A percentile compares a stretch with the other conserved stretches of the same genome.
Conservation (phyloP, 1,284 basidiomycete genomes). For the Microbotryum scabiosae region DNA sequence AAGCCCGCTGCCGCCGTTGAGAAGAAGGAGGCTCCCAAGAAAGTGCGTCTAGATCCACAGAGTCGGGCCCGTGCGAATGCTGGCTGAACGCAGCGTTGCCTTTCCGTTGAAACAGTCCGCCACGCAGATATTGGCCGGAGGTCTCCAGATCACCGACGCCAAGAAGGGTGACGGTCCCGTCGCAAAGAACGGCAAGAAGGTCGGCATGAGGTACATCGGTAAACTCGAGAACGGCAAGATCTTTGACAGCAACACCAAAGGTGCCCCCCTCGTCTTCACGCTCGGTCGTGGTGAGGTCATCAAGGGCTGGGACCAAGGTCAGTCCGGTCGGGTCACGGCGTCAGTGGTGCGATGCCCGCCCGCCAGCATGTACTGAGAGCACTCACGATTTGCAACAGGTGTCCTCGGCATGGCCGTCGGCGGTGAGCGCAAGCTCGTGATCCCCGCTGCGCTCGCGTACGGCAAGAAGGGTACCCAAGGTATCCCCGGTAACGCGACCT, state of each 20-base stretch:
- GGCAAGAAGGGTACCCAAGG: slow-evolving; percentile 46
- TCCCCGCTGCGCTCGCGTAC: slow-evolving; percentile 52
- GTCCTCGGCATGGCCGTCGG: slow-evolving; percentile 85
- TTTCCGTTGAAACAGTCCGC: not conserved
- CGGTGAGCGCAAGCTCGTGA: slow-evolving; percentile 72
- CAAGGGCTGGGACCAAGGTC: slow-evolving; percentile 65
- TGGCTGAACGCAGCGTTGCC: too few relatives aligned
- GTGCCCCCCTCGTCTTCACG: slow-evolving; percentile 64
- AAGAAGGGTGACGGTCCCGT: slow-evolving; percentile 69
- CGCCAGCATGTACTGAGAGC: too few relatives aligned
- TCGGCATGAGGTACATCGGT: slow-evolving; percentile 83
- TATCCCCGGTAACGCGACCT: slow-evolving; percentile 47
- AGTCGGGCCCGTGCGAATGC: too few relatives aligned
- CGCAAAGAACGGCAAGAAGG: slow-evolving; percentile 75
- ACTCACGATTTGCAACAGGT: slow-evolving; percentile 47
- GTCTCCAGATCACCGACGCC: slow-evolving; percentile 68
- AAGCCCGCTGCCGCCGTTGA: slow-evolving; percentile 32
- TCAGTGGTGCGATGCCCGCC: too few relatives aligned
- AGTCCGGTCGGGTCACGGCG: too few relatives aligned
- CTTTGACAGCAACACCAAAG: slow-evolving; percentile 83
- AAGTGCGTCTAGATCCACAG: slow-evolving; percentile 1
- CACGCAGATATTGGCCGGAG: slow-evolving; percentile 55
- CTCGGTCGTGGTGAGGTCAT: slow-evolving; percentile 87
- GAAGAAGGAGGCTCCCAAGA: slow-evolving; percentile 23
- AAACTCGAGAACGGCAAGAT: slow-evolving; percentile 71